Evolutionary conservation across 495 filamentous ascomycete genomes (phyloP).

Genomic region (Umbilicaria muhlenbergii): DNA sequence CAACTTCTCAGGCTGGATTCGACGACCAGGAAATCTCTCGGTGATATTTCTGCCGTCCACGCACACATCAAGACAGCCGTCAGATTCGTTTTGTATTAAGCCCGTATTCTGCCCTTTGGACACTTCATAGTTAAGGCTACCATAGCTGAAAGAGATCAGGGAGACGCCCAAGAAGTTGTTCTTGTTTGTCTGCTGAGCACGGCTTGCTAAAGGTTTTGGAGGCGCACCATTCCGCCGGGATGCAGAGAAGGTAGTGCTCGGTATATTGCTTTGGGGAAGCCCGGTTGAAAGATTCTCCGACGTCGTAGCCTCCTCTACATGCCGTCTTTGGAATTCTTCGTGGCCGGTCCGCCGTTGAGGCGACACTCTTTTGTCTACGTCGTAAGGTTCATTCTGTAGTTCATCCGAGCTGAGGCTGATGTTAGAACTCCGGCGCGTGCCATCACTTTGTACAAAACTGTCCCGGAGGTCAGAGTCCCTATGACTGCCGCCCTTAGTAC

Average conservation of each 20-base stretch:
- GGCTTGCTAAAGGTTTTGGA: background rate
- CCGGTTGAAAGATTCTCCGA: background rate
- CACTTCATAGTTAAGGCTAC: background rate
- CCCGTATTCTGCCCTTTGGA: background rate
- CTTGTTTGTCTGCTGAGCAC: background rate
- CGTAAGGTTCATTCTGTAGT: constrained; percentile 13
- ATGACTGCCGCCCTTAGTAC: too few relatives aligned
- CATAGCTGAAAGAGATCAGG: constrained; percentile 2
- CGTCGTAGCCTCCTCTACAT: background rate
- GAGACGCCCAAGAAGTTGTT: constrained; percentile 1
- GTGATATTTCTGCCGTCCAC: background rate
- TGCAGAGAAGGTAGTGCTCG: background rate
- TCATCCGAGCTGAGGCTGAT: constrained; percentile 28
- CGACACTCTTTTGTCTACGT: too few relatives aligned
- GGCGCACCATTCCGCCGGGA: background rate
- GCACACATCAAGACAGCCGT: background rate
- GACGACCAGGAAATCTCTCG: background rate
- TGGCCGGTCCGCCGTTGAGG: too few relatives aligned
- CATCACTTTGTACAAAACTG: constrained; percentile 3
- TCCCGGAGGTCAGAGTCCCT: too few relatives aligned
- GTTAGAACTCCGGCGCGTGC: constrained; percentile 3
- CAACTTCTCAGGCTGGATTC: constrained; percentile 11
- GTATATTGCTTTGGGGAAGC: constrained; percentile 1
- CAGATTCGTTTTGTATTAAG: constrained; percentile 2
- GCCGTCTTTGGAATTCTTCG: background rate